Base-by-base conservation (phyloP, 2,329 filamentous ascomycete genomes). In the Uncinocarpus reesii region DNA sequence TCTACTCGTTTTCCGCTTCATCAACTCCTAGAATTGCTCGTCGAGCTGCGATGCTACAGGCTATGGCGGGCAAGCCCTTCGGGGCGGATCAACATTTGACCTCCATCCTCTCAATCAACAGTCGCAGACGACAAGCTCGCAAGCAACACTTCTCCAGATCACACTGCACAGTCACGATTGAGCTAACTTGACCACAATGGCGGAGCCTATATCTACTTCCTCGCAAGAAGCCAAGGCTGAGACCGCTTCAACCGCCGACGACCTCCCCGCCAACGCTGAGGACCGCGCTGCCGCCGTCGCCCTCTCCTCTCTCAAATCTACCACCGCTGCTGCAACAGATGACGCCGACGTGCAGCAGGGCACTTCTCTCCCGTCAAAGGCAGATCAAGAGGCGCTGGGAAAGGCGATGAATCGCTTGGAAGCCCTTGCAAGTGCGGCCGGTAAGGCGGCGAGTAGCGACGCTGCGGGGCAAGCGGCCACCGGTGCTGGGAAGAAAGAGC, bases 281-380 rank as follows among this genome's bases (percentile, higher is more conserved):
- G 71, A 73, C 58, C 71, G 71, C 56, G 72, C 71, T 59, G 70
- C 71, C 8, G 71, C 71, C 15, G 71, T 69, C 11, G 71, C 71
- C 7, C 69, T 74, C 42, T 71, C 68, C 51, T 63, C 71, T 29
- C 65, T 74, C 31, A 65, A 71, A 52, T 61, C 63, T 10, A 69
- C 64, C 47, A 50, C 43, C n/a, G 44, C 47, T 15, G 65, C 63
- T 41, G 61, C 66, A 7, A 63, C 65, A 24, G 55, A 57, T 10
- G 61, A 61, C 35, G 50, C 52, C 8, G 50, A 56, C 13, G 45
- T 29, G 5, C 44, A 55, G 3, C 32, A 47, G n/a, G 53, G 57
- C n/a, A 42, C 57, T 1, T 60, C 64, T 42, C 59, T 58, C 11
- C 62, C 65, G 1, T 61, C 63, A 1, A 58, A 57, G 11, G 64